Percentiles rank a stretch among this genome's conserved stretches.
These are phyloP conservation scores for Nothomitra cinnamomea DNA, from an alignment of 2,329 filamentous ascomycete species.

Conservation along the genomic window DNA sequence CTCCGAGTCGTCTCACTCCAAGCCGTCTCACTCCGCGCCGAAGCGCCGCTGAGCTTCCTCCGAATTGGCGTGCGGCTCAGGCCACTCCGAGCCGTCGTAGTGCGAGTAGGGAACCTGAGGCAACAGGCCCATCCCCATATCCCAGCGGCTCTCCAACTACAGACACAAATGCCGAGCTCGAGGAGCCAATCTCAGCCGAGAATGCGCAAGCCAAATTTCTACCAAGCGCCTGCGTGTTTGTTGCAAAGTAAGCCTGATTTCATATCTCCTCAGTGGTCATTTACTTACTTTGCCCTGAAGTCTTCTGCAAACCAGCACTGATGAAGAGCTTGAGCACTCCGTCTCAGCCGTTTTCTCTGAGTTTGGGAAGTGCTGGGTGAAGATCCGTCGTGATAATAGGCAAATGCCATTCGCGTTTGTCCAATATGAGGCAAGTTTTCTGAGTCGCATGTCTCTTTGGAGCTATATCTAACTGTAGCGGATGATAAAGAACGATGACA, in stretches of 20 bases:
- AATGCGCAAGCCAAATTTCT: constrained; percentile 36
- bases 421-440: constrained; percentile 40
- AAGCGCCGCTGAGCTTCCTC: not conserved
- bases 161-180: not conserved
- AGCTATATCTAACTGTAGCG: constrained; percentile 9
- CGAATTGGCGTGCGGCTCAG: constrained; percentile 1
- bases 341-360: constrained; percentile 35
- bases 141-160: not conserved
- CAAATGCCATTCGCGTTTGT: constrained; percentile 48
- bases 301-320: constrained; percentile 32
- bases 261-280: constrained; percentile 1
- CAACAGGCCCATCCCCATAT: not conserved
- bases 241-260: constrained; percentile 41
- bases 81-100: not conserved
- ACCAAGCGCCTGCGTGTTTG: constrained; percentile 42
- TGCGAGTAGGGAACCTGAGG: not conserved
- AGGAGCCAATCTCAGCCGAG: constrained; percentile 21
- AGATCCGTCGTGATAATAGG: constrained; percentile 40
- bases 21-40: not conserved
- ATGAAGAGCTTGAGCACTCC: constrained; percentile 33
- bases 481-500: constrained; percentile 25
- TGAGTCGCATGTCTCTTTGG: not conserved
- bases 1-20: not conserved
- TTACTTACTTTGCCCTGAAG: constrained; percentile 21
- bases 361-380: constrained; percentile 42